A percentile compares a stretch with the other conserved stretches of the same genome.
Evolutionary conservation across 441 rosid genomes (phyloP).

Genomic region (Bruguiera hainesii): DNA sequence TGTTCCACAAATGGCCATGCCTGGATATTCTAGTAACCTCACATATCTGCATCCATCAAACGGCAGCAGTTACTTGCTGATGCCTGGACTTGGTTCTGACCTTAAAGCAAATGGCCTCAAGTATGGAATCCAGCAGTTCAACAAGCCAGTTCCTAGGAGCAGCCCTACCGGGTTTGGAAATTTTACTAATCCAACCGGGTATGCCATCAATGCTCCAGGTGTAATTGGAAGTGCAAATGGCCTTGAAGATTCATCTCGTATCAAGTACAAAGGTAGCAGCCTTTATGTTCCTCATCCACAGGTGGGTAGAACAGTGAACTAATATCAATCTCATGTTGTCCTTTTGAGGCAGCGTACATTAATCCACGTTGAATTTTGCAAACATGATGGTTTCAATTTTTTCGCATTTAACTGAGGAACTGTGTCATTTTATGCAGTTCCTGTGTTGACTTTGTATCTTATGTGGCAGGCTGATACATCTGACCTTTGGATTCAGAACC

Average conservation of each 20-base stretch:
- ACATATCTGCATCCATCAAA: slow-evolving; percentile 78
- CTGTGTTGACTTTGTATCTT: background rate
- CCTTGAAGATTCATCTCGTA: slow-evolving; percentile 76
- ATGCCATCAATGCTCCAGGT: slow-evolving; percentile 65
- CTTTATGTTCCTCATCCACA: slow-evolving; percentile 77
- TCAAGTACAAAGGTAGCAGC: slow-evolving; percentile 75
- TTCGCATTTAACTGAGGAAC: background rate
- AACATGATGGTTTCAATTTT: background rate
- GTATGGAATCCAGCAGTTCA: slow-evolving; percentile 83
- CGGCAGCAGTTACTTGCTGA: slow-evolving; percentile 71
- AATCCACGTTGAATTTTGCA: slow-evolving; percentile 35
- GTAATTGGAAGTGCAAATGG: slow-evolving; percentile 64
- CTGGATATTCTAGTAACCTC: slow-evolving; percentile 75
- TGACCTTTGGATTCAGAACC: slow-evolving; percentile 90
- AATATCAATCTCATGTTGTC: slow-evolving; percentile 30
- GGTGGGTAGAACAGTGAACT: slow-evolving; percentile 31
- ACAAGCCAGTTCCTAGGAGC: slow-evolving; percentile 70
- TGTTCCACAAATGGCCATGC: slow-evolving; percentile 83
- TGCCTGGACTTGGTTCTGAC: slow-evolving; percentile 85
- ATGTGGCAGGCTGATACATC: slow-evolving; percentile 68
- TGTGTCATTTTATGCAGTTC: too few species aligned
- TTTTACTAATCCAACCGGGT: slow-evolving; percentile 59
- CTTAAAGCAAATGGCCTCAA: slow-evolving; percentile 66
- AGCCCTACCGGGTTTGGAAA: slow-evolving; percentile 73
- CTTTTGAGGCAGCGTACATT: slow-evolving; percentile 75